Percentiles rank a stretch among this genome's conserved stretches.
These are phyloP conservation scores for Aureobasidium lini DNA, from an alignment of 2,329 filamentous ascomycete genomes.

Conservation along the genomic window DNA sequence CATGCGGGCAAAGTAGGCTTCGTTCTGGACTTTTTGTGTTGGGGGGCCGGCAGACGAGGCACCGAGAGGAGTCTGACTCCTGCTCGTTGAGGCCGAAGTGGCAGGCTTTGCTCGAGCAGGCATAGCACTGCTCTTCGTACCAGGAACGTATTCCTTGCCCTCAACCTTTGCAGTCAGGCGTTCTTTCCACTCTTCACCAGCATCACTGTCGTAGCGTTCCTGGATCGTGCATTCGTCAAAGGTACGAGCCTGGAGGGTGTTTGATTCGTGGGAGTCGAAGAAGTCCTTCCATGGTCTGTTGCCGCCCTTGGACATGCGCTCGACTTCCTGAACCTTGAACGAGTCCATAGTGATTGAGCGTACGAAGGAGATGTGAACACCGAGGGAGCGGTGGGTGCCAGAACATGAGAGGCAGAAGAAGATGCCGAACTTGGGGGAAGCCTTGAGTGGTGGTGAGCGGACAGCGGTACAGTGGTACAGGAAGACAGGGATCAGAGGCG, in stretches of 20 bases:
- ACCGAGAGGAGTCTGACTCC: conserved; percentile 21
- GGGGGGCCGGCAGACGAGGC: conserved; percentile 22
- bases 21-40: conserved; percentile 57
- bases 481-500: conserved; percentile 24
- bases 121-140: conserved; percentile 25
- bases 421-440: conserved; percentile 90
- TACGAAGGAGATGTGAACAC: conserved; percentile 97
- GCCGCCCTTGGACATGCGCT: conserved; percentile 86
- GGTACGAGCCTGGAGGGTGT: conserved; percentile 38
- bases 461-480: not conserved
- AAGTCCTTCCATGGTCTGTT: conserved; percentile 83
- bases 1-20: conserved; percentile 82
- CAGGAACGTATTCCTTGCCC: conserved; percentile 74
- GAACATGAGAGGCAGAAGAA: conserved; percentile 98
- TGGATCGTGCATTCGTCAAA: conserved; percentile 88
- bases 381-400: conserved; percentile 86
- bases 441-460: conserved; percentile 33
- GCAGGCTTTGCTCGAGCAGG: conserved; percentile 19
- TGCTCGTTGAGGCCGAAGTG: conserved; percentile 21
- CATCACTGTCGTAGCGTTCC: conserved; percentile 81
- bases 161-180: conserved; percentile 81
- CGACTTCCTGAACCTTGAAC: conserved; percentile 88
- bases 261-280: conserved; percentile 56
- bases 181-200: conserved; percentile 94
- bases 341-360: conserved; percentile 97